A percentile compares a stretch with the other conserved stretches of the same genome.
These are phyloP conservation scores for Tubosaeta brunneosetosa DNA, from an alignment of 768 basidiomycete species.

Conservation along the genomic window DNA sequence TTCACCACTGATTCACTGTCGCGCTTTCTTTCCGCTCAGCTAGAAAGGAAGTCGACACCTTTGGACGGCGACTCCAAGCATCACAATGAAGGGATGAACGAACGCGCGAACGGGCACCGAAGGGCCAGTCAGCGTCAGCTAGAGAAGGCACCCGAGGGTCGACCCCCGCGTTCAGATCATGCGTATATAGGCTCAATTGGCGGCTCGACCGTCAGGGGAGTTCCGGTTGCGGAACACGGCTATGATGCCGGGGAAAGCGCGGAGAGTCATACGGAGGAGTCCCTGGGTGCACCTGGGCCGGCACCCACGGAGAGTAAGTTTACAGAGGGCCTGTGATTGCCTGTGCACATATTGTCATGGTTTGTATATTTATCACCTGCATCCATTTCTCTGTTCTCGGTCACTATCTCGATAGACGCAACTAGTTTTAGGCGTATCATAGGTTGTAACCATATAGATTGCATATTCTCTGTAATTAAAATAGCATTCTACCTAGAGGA, in stretches of 20 bases:
- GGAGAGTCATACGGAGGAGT: conserved; percentile 3
- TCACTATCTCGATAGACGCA: neutral
- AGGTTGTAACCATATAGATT: neutral
- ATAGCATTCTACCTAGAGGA: neutral
- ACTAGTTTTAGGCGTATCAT: neutral
- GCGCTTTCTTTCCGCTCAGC: conserved; percentile 28
- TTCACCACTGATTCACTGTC: conserved; percentile 3
- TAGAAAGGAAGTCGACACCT: conserved; percentile 39
- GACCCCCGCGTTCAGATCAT: conserved; percentile 29
- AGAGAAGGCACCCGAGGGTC: conserved; percentile 71
- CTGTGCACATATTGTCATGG: neutral
- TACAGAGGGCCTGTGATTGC: conserved; percentile 20
- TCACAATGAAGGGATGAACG: neutral
- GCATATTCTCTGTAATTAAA: neutral
- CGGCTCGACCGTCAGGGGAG: conserved; percentile 5
- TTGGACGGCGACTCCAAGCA: conserved; percentile 13
- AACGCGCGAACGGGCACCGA: conserved; percentile 26
- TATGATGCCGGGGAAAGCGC: conserved; percentile 5
- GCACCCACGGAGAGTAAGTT: conserved; percentile 33
- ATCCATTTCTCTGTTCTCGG: neutral
- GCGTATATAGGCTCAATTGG: conserved; percentile 8
- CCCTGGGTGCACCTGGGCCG: conserved; percentile 23
- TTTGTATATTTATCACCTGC: neutral
- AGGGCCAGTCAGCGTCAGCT: conserved; percentile 56
- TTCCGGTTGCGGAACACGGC: conserved; percentile 9